Evolutionary conservation across 805 yeast genomes (phyloP).

Genomic region (Debaryomyces castellii): DNA sequence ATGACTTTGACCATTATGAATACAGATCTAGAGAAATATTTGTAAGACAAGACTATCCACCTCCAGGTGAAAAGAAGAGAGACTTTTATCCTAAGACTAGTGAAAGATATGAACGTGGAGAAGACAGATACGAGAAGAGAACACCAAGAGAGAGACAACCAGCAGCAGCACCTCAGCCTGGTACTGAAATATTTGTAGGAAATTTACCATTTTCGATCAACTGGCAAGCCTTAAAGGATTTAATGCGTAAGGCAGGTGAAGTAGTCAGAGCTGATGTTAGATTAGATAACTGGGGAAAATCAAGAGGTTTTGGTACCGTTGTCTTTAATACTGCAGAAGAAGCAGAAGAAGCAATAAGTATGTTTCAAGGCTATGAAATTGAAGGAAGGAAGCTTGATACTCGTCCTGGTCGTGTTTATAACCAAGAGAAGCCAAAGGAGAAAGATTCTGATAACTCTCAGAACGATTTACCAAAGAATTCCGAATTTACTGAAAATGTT

Average conservation of each 20-base stretch:
- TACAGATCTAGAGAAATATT: slow-evolving; percentile 77
- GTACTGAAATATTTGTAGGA: slow-evolving; percentile 69
- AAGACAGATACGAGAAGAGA: slow-evolving; percentile 20
- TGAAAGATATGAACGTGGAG: slow-evolving; percentile 21
- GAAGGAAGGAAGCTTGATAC: slow-evolving; percentile 81
- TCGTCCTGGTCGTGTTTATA: slow-evolving; percentile 55
- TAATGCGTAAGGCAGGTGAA: slow-evolving; percentile 74
- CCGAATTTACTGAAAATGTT: slow-evolving; percentile 68
- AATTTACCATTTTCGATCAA: slow-evolving; percentile 79
- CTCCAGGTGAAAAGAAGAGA: slow-evolving; percentile 50
- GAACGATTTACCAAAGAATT: slow-evolving; percentile 27
- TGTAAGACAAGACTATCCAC: slow-evolving; percentile 89
- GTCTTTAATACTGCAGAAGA: slow-evolving; percentile 63
- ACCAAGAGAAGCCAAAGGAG: slow-evolving; percentile 6
- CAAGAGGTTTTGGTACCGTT: slow-evolving; percentile 86
- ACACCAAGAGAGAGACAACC: slow-evolving; percentile 4
- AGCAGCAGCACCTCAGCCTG: slow-evolving; percentile 28
- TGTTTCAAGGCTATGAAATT: slow-evolving; percentile 64
- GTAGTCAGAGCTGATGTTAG: slow-evolving; percentile 83
- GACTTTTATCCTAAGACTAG: slow-evolving; percentile 16
- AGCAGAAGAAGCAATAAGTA: slow-evolving; percentile 69
- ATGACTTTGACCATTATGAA: slow-evolving; percentile 60
- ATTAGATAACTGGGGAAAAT: slow-evolving; percentile 64
- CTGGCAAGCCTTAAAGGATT: slow-evolving; percentile 85
- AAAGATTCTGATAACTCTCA: slow-evolving; percentile 11